Conservation (phyloP, 1,284 basidiomycete genomes). For the Amylostereum areolatum region DNA sequence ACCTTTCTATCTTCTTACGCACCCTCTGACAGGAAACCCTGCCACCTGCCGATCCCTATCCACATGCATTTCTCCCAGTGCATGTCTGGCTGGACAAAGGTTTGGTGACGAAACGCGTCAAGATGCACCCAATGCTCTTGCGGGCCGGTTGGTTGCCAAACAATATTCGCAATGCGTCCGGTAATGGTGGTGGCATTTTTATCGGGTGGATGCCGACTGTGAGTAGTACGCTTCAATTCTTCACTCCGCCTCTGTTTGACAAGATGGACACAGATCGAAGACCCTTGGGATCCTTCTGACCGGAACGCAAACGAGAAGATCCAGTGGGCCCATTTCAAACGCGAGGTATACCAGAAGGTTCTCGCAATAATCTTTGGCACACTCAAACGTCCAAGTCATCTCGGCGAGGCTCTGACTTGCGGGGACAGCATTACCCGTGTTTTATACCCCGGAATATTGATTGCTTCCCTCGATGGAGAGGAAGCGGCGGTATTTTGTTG, state of each 20-base stretch:
- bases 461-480: slow-evolving; percentile 26
- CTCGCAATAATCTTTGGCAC: slow-evolving; percentile 15
- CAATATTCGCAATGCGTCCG: slow-evolving; percentile 25
- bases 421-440: slow-evolving; percentile 15
- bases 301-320: slow-evolving; percentile 18
- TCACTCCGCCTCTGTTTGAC: no score
- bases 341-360: slow-evolving; percentile 21
- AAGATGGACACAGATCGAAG: no score
- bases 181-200: slow-evolving; percentile 24
- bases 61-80: slow-evolving; percentile 20
- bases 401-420: slow-evolving; percentile 19
- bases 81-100: slow-evolving; percentile 29
- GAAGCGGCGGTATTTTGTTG: slow-evolving; percentile 20
- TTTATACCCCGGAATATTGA: slow-evolving; percentile 21
- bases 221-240: no score
- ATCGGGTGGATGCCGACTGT: slow-evolving; percentile 24
- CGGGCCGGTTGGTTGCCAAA: slow-evolving; percentile 19
- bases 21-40: slow-evolving; percentile 16
- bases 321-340: slow-evolving; percentile 21
- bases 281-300: no score
- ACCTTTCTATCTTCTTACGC: slow-evolving; percentile 15
- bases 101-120: slow-evolving; percentile 18
- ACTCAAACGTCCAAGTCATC: slow-evolving; percentile 13
- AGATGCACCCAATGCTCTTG: slow-evolving; percentile 23
- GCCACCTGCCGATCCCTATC: slow-evolving; percentile 7